Base-by-base conservation (phyloP, 2,329 filamentous ascomycete genomes). In the Cordyceps militaris region DNA sequence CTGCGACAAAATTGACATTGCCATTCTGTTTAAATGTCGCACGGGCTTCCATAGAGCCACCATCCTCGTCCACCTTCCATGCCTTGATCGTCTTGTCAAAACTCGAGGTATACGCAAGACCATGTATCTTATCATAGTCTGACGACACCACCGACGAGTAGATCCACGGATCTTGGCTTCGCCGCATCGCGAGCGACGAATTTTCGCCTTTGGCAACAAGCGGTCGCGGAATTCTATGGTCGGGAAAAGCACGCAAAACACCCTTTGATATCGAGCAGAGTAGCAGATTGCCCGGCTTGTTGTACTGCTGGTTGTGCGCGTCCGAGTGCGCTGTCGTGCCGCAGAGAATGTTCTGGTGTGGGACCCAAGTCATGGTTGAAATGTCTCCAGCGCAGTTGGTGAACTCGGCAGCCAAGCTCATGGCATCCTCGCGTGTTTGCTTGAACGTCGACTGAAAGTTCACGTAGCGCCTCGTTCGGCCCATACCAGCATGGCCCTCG, bases 61-160 rank as follows among this genome's bases (percentile, higher is more conserved):
- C 74, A 3, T 68, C 63, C 0, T 63, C 48, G 7, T 73, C 64
- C 1, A 79, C 71, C 26, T 69, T 73, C 84, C 84, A 87, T 2
- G 80, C 70, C 59, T 85, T 85, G 57, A 85, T 83, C 0, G 79
- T 83, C 26, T 74, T 73, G 63, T 87, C 84, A 61, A 85, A 87
- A 61, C 82, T 82, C 0, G 81, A 81, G 0, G 83, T 86, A 59
- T 80, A 86, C 0, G 76, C 78, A 5, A 78, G 68, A 2, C 74
- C 70, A 28, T 73, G 73, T 0, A 62, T 57, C 1, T 70, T 63
- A 58, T 81, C 79, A 61, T 81, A 82, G 54, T 84, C 81, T 0
- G 82, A 84, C 5, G 81, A 80, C 0, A 85, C 83, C 0, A 87
- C 83, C 0, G 84, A 85, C 0, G 81, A 79, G 63, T 84, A 87